Base-by-base conservation (phyloP, 768 basidiomycete genomes). In the Leccinum subtestaceum region DNA sequence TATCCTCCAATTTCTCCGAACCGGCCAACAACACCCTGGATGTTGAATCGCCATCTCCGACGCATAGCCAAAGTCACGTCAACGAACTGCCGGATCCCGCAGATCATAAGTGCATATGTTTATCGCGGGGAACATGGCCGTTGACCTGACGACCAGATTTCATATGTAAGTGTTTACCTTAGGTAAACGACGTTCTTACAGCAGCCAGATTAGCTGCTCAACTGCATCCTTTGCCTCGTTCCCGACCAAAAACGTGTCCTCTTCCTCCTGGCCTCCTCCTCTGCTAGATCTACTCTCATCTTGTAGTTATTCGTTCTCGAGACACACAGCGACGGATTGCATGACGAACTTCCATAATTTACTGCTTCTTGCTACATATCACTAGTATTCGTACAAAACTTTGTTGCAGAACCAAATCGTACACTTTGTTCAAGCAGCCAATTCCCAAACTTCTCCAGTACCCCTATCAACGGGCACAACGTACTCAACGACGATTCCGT, bases 151-250 rank as follows among this genome's bases (percentile, higher is more conserved):
- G 15, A 6, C 6, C 34, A 15, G 13, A 6, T 15, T 36, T 36
- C 7, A 36, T 15, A 13, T 36, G 1, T 10, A 36, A 36, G 34
- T 15, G 15, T 36, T 36, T 36, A 6, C 34, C 34, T 13, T 11
- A 11, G 4, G 11, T 11, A 34, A 34, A 36, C 5, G 34, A 5
- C 34, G 13, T 36, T 36, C 34, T 36, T 36, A 13, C 34, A 15
- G 32, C 32, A 32, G 13, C 13, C 13, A 13, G 12, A 34, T 34
- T 13, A 34, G 5, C 34, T 34, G 19, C 43, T 45, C 43, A 40
- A 17, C 38, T 40, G 8, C 40, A 40, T 27, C 25, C 43, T 38
- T 15, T 52, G 51, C 49, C 54, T 60, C 62, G 52, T 58, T 52
- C 31, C 21, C n/a, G 38, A 27, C 25, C 23, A 11, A 58, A 52